Percentiles rank a stretch among this genome's conserved stretches.
Evolutionary conservation across 2,329 filamentous ascomycete species (phyloP).

Genomic region (Neofusicoccum kwambonambiense): DNA sequence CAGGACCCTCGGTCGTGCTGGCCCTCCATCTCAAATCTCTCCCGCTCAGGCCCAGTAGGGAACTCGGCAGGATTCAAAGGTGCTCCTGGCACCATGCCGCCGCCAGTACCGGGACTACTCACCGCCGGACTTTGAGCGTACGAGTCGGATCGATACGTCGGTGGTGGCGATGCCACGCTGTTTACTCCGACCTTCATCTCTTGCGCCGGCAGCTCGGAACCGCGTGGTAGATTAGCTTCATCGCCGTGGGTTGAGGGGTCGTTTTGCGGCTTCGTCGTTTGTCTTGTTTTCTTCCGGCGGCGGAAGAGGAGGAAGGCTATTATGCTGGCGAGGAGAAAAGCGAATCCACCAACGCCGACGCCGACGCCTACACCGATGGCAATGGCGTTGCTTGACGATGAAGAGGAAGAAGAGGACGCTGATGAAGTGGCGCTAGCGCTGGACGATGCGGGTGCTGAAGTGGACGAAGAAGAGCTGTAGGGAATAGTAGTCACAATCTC

Average conservation of each 20-base stretch:
- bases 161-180: not conserved
- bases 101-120: not conserved
- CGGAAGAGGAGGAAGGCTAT: constrained; percentile 15
- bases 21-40: constrained; percentile 6
- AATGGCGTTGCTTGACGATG: constrained; percentile 11
- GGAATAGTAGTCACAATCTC: constrained; percentile 24
- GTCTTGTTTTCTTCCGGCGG: not conserved
- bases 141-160: not conserved
- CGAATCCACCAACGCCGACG: constrained; percentile 22
- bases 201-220: not conserved
- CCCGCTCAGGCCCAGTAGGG: not conserved
- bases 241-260: not conserved
- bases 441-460: not conserved
- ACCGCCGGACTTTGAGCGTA: not conserved
- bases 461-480: constrained; percentile 10
- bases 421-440: not conserved
- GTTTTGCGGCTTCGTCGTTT: not conserved
- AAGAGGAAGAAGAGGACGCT: not conserved
- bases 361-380: constrained; percentile 26
- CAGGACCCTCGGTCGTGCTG: not conserved
- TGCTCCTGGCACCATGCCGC: not conserved
- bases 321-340: constrained; percentile 20
- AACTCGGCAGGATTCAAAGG: constrained; percentile 7
- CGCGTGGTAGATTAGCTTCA: not conserved
- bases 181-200: not conserved